A percentile compares a stretch with the other conserved stretches of the same genome.
These are phyloP conservation scores for Mycena galopus DNA, from an alignment of 768 basidiomycete species.

Conservation along the genomic window DNA sequence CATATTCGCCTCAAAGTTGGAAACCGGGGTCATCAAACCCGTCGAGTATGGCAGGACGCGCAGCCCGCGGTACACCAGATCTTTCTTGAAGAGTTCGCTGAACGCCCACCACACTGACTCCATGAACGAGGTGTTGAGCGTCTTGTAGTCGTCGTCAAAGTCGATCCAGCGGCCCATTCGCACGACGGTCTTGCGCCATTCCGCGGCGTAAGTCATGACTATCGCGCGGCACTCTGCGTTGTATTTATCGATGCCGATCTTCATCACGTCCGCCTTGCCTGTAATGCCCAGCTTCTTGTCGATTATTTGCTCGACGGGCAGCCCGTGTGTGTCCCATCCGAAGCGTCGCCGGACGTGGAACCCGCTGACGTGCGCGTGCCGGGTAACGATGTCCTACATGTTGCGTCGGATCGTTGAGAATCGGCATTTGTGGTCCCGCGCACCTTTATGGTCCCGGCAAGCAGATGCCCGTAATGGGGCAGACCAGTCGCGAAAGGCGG, in stretches of 20 bases:
- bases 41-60: slow-evolving; percentile 99
- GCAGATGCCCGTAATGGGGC: slow-evolving; percentile 95
- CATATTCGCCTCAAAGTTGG: slow-evolving; percentile 96
- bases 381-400: slow-evolving; percentile 94
- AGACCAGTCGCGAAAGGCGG: slow-evolving; percentile 97
- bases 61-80: slow-evolving; percentile 92
- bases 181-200: slow-evolving; percentile 96
- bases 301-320: slow-evolving; percentile 99
- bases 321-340: slow-evolving; percentile 99
- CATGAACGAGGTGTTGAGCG: slow-evolving; percentile 93
- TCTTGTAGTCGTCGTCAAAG: slow-evolving; percentile 99
- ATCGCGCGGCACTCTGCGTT: slow-evolving; percentile 97
- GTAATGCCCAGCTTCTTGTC: slow-evolving; percentile 96
- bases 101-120: slow-evolving; percentile 99
- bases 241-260: slow-evolving; percentile 97
- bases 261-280: slow-evolving; percentile 92
- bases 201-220: slow-evolving; percentile 95
- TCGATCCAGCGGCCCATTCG: slow-evolving; percentile 99
- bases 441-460: slow-evolving; percentile 95
- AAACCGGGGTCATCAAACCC: slow-evolving; percentile 94
- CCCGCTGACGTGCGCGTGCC: slow-evolving; percentile 94
- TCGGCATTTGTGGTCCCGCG: slow-evolving; percentile 36
- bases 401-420: slow-evolving; percentile 31
- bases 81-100: slow-evolving; percentile 91
- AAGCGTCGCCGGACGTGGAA: slow-evolving; percentile 94